A percentile compares a stretch with the other conserved stretches of the same genome.
Evolutionary conservation across 106 monocot genomes (phyloP).

Genomic region (Vanilla planifolia): DNA sequence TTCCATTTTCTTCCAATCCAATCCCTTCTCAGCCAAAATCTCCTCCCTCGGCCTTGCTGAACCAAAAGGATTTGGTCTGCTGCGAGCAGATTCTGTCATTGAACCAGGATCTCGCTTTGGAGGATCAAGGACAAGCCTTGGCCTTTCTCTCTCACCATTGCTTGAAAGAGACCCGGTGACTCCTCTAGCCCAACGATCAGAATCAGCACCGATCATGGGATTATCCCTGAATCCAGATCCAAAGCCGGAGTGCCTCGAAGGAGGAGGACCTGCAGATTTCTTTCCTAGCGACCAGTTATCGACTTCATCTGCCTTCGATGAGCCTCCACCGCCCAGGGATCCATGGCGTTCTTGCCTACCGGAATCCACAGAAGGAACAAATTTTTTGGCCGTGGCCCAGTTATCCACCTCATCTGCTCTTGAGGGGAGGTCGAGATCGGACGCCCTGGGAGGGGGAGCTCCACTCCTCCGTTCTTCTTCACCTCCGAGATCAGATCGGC

Average conservation of each 20-base stretch:
- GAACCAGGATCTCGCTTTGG: constrained; percentile 36
- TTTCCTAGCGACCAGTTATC: constrained; percentile 69
- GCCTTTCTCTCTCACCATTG: constrained; percentile 61
- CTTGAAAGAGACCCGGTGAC: constrained; percentile 4
- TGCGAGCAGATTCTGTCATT: constrained; percentile 10
- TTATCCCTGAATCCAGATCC: constrained; percentile 57
- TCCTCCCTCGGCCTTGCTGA: constrained; percentile 86
- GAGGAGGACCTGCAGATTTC: constrained; percentile 20
- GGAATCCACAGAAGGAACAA: constrained; percentile 23
- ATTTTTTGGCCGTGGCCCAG: constrained; percentile 75
- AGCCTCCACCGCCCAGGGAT: constrained; percentile 32
- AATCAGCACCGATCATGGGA: background rate
- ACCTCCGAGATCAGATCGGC: constrained; percentile 33
- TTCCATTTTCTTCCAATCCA: constrained; percentile 94
- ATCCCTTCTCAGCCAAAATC: constrained; percentile 74
- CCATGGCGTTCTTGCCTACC: constrained; percentile 43
- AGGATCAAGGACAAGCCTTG: constrained; percentile 58
- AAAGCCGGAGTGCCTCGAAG: constrained; percentile 20
- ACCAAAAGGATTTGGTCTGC: constrained; percentile 70
- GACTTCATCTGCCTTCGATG: constrained; percentile 45
- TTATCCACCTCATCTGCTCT: constrained; percentile 82
- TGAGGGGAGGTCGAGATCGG: constrained; percentile 60
- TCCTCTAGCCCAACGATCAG: constrained; percentile 61
- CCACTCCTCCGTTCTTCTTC: constrained; percentile 53
- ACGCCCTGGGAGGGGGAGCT: constrained; percentile 8